These are phyloP conservation scores for Stevia rebaudiana DNA, from an alignment of 140 eudicot species.

Conservation along the genomic window DNA sequence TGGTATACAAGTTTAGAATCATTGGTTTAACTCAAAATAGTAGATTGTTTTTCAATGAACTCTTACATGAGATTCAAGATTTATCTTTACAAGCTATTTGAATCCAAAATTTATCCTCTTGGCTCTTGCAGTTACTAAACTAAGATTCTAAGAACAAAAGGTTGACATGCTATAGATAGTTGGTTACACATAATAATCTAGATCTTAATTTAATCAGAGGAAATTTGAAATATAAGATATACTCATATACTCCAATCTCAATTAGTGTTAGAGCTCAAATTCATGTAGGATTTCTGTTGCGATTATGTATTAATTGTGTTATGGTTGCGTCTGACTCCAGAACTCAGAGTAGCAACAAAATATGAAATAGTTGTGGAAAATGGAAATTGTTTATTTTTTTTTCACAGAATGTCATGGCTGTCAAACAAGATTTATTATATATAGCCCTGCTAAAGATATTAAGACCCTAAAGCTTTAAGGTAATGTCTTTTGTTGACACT, in stretches of 20 bases:
- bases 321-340: neutral
- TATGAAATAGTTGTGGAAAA: neutral
- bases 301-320: neutral
- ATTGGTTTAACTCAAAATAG: neutral
- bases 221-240: neutral
- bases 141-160: neutral
- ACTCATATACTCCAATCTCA: neutral
- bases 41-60: neutral
- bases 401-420: neutral
- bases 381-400: neutral
- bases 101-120: neutral
- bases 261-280: neutral
- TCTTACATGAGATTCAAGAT: neutral
- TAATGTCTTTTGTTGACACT: neutral
- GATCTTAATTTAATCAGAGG: neutral
- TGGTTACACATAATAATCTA: conserved; percentile 2
- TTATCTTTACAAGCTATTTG: neutral
- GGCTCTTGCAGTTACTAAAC: neutral
- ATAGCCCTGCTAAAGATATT: neutral
- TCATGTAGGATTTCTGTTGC: neutral
- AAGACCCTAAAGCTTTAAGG: conserved; percentile 3
- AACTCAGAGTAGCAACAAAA: neutral
- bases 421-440: conserved; percentile 5
- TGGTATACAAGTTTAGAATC: neutral
- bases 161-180: neutral